Base-by-base conservation (phyloP, 768 basidiomycete genomes). In the Rhodocollybia butyracea region DNA sequence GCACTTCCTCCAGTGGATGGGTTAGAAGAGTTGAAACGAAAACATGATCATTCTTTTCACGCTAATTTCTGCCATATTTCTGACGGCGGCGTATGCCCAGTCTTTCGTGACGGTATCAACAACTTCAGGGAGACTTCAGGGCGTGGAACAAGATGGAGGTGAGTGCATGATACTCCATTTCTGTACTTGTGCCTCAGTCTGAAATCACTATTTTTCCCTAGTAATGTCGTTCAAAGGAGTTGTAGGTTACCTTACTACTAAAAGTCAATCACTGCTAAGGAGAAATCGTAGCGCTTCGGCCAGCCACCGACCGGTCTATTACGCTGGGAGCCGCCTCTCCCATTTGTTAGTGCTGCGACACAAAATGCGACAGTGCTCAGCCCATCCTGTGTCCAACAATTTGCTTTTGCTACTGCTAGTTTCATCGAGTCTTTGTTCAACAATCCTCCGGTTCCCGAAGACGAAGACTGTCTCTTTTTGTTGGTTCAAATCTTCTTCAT, bases 171-270 rank as follows among this genome's bases (percentile, higher is more conserved):
- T 24, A 38, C 24, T 24, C n/a, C 34, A 41, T 34, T 39, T 46
- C 30, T 57, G 31, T 46, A 29, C 32, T 29, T 31, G 32, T 26
- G 41, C 29, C 41, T 43, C 22, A n/a, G 21, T 15, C 7, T 10
- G 5, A 11, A 26, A 15, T 24, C 22, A 6, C 11, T n/a, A n/a
- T 5, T 24, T 46, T 17, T 40, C 15, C 6, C 39, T 30, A 58
- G 55, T 57, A 3, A 53, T 57, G 34, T 36, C 48, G 11, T 59
- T 59, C 55, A 56, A 53, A 54, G 58, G 58, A 39, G 50, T 59
- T 24, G 58, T 59, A 17, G 34, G 48, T 46, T 13, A n/a, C 45
- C 21, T 22, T 24, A 13, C 27, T 46, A 22, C 45, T 46, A 5
- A 5, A 4, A 22, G n/a, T 30, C 4, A 46, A 40, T 40, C 17